Conservation (phyloP, 768 basidiomycete species). For the Dioszegia hungarica region DNA sequence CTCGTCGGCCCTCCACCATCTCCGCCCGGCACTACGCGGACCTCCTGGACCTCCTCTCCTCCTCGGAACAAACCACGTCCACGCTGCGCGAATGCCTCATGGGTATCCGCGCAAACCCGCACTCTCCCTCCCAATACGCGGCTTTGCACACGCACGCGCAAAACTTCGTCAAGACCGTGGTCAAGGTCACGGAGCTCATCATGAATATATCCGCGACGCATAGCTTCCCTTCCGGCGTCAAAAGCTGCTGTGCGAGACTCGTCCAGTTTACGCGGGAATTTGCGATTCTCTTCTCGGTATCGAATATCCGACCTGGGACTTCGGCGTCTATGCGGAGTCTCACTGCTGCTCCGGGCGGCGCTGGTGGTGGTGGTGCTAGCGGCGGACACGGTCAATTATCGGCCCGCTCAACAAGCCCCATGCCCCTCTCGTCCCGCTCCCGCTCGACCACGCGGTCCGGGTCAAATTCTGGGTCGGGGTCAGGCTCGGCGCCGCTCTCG, state of each 20-base stretch:
- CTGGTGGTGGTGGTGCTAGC: no score
- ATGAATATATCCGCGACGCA: slow-evolving; percentile 58
- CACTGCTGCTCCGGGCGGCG: not conserved
- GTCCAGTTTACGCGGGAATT: slow-evolving; percentile 82
- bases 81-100: slow-evolving; percentile 60
- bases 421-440: not conserved
- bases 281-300: slow-evolving; percentile 77
- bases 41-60: slow-evolving; percentile 51
- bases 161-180: slow-evolving; percentile 75
- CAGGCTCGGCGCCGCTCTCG: not conserved
- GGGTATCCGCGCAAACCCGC: slow-evolving; percentile 58
- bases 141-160: slow-evolving; percentile 71
- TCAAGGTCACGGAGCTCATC: slow-evolving; percentile 68
- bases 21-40: slow-evolving; percentile 36
- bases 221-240: slow-evolving; percentile 60
- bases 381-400: not conserved
- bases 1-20: slow-evolving; percentile 14
- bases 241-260: slow-evolving; percentile 67
- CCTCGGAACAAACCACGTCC: slow-evolving; percentile 63
- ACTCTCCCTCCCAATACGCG: slow-evolving; percentile 57
- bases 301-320: slow-evolving; percentile 62
- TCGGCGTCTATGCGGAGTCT: slow-evolving; percentile 11
- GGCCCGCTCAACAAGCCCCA: slow-evolving; percentile 6
- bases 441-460: not conserved
- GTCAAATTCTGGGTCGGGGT: not conserved